Evolutionary conservation across 75 land plant genomes (phyloP).

Genomic region (Azolla pinnata): DNA sequence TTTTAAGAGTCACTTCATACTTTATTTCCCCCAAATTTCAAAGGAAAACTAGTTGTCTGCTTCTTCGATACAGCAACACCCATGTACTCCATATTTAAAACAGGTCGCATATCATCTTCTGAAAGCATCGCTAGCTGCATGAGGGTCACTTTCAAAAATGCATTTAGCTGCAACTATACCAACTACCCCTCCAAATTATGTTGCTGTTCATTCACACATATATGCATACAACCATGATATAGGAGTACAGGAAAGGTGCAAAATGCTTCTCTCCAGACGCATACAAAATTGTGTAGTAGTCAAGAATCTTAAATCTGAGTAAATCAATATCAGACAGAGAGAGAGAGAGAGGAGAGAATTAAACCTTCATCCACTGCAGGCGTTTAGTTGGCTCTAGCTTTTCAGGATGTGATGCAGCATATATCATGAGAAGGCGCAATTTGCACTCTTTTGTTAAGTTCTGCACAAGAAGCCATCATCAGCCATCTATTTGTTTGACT

Average conservation of each 20-base stretch:
- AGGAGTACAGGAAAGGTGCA: too few relatives aligned
- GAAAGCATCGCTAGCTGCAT: constrained; percentile 69
- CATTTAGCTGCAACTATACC: too few relatives aligned
- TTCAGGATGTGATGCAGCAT: constrained; percentile 87
- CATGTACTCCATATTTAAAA: constrained; percentile 66
- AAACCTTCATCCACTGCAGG: constrained; percentile 76
- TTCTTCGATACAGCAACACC: constrained; percentile 72
- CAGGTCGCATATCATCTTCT: constrained; percentile 77
- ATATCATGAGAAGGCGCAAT: constrained; percentile 83
- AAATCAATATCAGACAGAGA: too few relatives aligned
- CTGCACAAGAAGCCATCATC: constrained; percentile 18
- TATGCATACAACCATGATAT: too few relatives aligned
- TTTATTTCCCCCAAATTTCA: constrained; percentile 79
- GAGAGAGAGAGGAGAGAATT: not conserved
- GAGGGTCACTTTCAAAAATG: too few relatives aligned
- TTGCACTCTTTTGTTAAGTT: constrained; percentile 61
- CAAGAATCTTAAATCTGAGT: too few relatives aligned
- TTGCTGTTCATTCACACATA: too few relatives aligned
- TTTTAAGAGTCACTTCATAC: constrained; percentile 23
- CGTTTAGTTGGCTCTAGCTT: constrained; percentile 81
- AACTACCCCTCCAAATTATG: too few relatives aligned
- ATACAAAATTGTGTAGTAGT: too few relatives aligned
- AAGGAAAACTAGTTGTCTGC: constrained; percentile 54
- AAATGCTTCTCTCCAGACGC: too few relatives aligned
- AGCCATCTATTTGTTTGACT: constrained; percentile 6